Percentiles rank a stretch among this genome's conserved stretches.
Conservation (phyloP, 768 basidiomycete species). For the Lentinula aciculospora region DNA sequence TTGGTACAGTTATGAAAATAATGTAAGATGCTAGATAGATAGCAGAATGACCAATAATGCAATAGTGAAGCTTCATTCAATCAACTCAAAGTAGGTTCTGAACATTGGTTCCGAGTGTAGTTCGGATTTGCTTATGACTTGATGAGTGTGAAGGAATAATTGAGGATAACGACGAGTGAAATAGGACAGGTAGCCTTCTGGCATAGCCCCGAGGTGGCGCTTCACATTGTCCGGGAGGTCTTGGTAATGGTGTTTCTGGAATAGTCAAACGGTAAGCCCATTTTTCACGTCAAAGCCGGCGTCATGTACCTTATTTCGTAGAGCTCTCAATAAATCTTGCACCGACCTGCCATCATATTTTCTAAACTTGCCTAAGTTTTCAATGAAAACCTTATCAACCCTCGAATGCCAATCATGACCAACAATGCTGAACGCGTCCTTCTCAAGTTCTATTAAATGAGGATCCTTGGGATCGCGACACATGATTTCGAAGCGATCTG, state of each 20-base stretch:
- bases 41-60: background rate
- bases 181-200: constrained; percentile 87
- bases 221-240: constrained; percentile 92
- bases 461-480: constrained; percentile 84
- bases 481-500: constrained; percentile 98
- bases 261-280: background rate
- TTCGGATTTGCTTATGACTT: constrained; percentile 68
- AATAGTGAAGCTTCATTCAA: constrained; percentile 26
- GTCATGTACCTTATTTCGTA: constrained; percentile 74
- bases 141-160: constrained; percentile 88
- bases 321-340: constrained; percentile 86
- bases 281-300: background rate
- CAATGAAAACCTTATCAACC: constrained; percentile 85
- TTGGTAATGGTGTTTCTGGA: constrained; percentile 35
- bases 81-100: constrained; percentile 78
- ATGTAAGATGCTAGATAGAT: background rate
- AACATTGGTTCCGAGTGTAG: constrained; percentile 87
- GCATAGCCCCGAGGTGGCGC: constrained; percentile 84
- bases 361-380: constrained; percentile 93
- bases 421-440: constrained; percentile 61
- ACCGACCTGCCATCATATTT: constrained; percentile 93
- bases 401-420: constrained; percentile 87
- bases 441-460: constrained; percentile 71
- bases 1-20: background rate
- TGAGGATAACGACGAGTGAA: constrained; percentile 91